These are phyloP conservation scores for Luffa acutangula DNA, from an alignment of 306 rosid genomes.

Conservation along the genomic window DNA sequence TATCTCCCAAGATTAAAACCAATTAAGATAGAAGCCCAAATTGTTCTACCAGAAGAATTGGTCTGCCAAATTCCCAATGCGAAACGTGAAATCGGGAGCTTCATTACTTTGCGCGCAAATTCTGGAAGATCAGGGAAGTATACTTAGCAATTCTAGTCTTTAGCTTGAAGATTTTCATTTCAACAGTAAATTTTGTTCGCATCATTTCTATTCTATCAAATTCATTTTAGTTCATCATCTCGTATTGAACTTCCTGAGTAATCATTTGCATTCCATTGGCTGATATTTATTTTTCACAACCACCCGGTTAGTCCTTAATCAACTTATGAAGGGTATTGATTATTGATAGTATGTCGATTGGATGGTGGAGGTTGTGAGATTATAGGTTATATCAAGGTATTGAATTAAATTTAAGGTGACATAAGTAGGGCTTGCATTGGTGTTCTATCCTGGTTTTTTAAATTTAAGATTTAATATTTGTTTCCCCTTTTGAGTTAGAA, in stretches of 20 bases:
- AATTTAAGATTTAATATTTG: background rate
- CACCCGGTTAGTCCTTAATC: background rate
- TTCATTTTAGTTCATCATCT: background rate
- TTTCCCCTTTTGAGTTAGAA: background rate
- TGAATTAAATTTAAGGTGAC: background rate
- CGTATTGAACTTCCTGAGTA: background rate
- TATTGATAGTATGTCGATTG: background rate
- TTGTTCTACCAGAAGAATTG: too few relatives aligned
- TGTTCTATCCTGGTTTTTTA: background rate
- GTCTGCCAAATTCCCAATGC: too few relatives aligned
- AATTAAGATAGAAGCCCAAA: too few relatives aligned
- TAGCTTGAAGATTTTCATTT: conserved; percentile 11
- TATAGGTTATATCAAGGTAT: background rate
- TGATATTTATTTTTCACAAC: background rate
- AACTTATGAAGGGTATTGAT: background rate
- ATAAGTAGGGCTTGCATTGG: background rate
- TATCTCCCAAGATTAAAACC: too few relatives aligned
- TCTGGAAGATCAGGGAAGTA: too few relatives aligned
- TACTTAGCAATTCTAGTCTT: too few relatives aligned
- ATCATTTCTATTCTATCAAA: background rate
- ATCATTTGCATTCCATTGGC: background rate
- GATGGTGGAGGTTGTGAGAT: background rate
- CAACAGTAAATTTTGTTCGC: conserved; percentile 19
- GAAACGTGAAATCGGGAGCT: too few relatives aligned
- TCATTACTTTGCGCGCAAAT: too few relatives aligned